A percentile compares a stretch with the other conserved stretches of the same genome.
Conservation (phyloP, 1,139 yeast species). For the Lodderomyces theae region DNA sequence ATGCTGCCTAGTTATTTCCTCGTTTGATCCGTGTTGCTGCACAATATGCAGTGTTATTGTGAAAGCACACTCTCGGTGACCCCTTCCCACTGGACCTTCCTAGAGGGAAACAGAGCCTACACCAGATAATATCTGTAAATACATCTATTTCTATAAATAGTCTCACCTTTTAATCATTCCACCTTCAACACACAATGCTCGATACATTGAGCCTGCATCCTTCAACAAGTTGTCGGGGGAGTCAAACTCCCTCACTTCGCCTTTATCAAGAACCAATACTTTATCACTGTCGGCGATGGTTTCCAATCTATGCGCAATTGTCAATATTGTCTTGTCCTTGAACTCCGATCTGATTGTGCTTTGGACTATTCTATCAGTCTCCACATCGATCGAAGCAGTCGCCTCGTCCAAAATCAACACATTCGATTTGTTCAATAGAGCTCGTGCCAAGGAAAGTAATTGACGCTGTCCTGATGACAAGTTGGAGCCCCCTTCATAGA, state of each 20-base stretch:
- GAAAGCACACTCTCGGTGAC: too few species aligned
- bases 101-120: too few species aligned
- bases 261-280: slow-evolving; percentile 32
- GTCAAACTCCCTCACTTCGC: slow-evolving; percentile 32
- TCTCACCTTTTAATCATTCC: slow-evolving; percentile 17
- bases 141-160: too few species aligned
- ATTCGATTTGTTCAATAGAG: slow-evolving; percentile 27
- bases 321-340: slow-evolving; percentile 32
- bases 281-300: slow-evolving; percentile 36
- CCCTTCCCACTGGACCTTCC: too few species aligned
- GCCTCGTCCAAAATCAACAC: slow-evolving; percentile 38
- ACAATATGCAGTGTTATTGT: not conserved
- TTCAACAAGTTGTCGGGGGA: slow-evolving; percentile 26
- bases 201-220: slow-evolving; percentile 23
- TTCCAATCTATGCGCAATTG: slow-evolving; percentile 39
- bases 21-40: too few species aligned
- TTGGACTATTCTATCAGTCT: slow-evolving; percentile 36
- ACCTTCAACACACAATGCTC: slow-evolving; percentile 31
- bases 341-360: slow-evolving; percentile 32
- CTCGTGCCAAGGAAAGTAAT: slow-evolving; percentile 35
- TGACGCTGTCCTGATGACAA: slow-evolving; percentile 37
- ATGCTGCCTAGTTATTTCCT: too few species aligned
- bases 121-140: too few species aligned
- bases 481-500: slow-evolving; percentile 34
- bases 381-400: slow-evolving; percentile 38